These are phyloP conservation scores for Sporothrix inflata DNA, from an alignment of 2,329 filamentous ascomycete species.

Conservation along the genomic window DNA sequence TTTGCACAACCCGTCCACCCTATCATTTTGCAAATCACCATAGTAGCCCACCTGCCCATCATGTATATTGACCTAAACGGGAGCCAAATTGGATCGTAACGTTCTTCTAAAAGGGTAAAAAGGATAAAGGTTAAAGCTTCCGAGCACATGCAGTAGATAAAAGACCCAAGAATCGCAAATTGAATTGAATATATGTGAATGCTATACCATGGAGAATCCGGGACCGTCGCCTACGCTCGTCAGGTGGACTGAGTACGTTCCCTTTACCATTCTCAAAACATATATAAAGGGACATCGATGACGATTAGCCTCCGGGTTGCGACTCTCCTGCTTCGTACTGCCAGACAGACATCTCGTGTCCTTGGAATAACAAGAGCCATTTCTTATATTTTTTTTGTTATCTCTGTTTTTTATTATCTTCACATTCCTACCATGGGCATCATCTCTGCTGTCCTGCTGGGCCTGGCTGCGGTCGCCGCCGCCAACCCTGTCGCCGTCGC, in stretches of 20 bases:
- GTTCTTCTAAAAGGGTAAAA: not conserved
- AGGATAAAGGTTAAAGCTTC: conserved; percentile 4
- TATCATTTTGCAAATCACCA: no score
- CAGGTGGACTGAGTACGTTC: not conserved
- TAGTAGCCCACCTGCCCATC: no score
- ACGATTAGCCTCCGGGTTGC: not conserved
- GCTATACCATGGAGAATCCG: not conserved
- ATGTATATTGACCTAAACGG: not conserved
- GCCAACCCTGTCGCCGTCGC: not conserved
- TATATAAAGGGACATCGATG: not conserved
- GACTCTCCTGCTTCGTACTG: no score
- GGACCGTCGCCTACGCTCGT: conserved; percentile 3
- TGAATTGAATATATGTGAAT: not conserved
- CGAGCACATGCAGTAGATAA: not conserved
- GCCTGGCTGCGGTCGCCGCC: not conserved
- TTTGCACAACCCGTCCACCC: no score
- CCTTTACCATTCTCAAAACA: no score
- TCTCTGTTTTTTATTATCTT: not conserved
- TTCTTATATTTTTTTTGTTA: no score
- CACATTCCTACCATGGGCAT: not conserved
- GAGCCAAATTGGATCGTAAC: not conserved
- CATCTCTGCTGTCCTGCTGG: not conserved
- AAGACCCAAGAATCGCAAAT: not conserved
- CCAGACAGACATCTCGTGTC: no score
- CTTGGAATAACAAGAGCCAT: no score